A percentile compares a stretch with the other conserved stretches of the same genome.
Conservation (phyloP, 805 yeast species). For the Yarrowia porcina region DNA sequence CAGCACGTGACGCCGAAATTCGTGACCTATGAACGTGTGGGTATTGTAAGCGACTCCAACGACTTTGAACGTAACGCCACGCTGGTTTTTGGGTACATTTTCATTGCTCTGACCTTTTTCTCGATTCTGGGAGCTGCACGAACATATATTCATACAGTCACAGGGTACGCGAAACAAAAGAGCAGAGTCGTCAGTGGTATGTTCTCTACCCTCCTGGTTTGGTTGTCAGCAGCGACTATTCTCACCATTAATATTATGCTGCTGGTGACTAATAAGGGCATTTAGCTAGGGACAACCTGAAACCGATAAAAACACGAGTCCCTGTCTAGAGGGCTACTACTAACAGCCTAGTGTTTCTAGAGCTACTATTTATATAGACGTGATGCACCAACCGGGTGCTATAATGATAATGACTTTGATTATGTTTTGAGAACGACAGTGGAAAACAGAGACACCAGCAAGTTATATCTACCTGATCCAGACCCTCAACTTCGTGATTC, state of each 20-base stretch:
- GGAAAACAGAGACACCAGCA: no score
- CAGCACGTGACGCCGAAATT: constrained; percentile 2
- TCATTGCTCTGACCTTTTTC: background rate
- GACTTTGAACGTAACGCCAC: constrained; percentile 15
- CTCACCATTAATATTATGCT: constrained; percentile 1
- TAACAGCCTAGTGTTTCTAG: no score
- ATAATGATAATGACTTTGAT: no score
- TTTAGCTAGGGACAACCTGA: no score
- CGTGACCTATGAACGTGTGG: background rate
- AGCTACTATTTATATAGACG: no score
- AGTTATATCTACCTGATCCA: no score
- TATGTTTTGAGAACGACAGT: no score
- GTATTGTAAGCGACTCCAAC: background rate
- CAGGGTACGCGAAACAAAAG: constrained; percentile 13
- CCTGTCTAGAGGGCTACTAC: no score
- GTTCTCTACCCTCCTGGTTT: background rate
- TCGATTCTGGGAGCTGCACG: background rate
- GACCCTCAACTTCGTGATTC: no score
- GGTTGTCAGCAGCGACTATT: background rate
- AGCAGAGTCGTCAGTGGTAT: constrained; percentile 6
- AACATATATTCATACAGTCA: constrained; percentile 4
- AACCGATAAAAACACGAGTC: no score
- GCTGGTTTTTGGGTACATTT: constrained; percentile 13
- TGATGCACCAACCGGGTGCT: no score
- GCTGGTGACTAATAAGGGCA: background rate